These are phyloP conservation scores for Hymenoscyphus scutula DNA, from an alignment of 2,329 filamentous ascomycete species.

Conservation along the genomic window DNA sequence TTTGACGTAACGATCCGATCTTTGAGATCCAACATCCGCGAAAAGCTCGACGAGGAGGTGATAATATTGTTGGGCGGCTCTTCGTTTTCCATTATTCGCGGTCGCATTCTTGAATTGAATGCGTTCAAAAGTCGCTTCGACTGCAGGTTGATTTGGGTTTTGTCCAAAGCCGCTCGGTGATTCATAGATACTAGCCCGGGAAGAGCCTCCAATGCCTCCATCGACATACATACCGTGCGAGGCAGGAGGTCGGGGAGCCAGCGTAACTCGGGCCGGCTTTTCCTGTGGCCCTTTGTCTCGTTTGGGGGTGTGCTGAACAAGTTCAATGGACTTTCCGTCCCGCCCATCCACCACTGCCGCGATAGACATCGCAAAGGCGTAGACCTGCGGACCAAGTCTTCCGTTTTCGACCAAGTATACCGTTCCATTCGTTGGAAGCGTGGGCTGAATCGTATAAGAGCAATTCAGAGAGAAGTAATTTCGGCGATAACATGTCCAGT, in stretches of 20 bases:
- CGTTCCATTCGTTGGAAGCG: slow-evolving; percentile 40
- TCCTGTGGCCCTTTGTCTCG: slow-evolving; percentile 68
- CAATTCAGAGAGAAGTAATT: slow-evolving; percentile 71
- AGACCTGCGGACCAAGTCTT: slow-evolving; percentile 41
- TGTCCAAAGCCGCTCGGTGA: slow-evolving; percentile 23
- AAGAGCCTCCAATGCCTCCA: slow-evolving; percentile 22
- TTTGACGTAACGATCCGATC: slow-evolving; percentile 50
- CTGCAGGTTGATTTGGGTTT: slow-evolving; percentile 30
- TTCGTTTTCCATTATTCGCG: slow-evolving; percentile 71
- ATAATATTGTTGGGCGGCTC: slow-evolving; percentile 72
- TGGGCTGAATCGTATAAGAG: slow-evolving; percentile 56
- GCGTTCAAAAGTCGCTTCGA: slow-evolving; percentile 57
- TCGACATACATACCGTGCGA: slow-evolving; percentile 30
- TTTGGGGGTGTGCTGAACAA: slow-evolving; percentile 76
- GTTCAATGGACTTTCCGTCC: slow-evolving; percentile 61
- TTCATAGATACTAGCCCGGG: slow-evolving; percentile 25
- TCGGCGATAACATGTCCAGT: slow-evolving; percentile 72
- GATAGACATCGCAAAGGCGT: slow-evolving; percentile 63
- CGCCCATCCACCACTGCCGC: slow-evolving; percentile 64
- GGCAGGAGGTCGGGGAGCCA: slow-evolving; percentile 33
- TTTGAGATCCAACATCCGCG: slow-evolving; percentile 48
- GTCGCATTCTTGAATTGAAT: slow-evolving; percentile 76
- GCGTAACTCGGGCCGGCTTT: slow-evolving; percentile 51
- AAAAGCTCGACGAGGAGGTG: slow-evolving; percentile 67
- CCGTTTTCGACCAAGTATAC: slow-evolving; percentile 37